These are phyloP conservation scores for Alliaria petiolata DNA, from an alignment of 345 rosid genomes.

Conservation along the genomic window DNA sequence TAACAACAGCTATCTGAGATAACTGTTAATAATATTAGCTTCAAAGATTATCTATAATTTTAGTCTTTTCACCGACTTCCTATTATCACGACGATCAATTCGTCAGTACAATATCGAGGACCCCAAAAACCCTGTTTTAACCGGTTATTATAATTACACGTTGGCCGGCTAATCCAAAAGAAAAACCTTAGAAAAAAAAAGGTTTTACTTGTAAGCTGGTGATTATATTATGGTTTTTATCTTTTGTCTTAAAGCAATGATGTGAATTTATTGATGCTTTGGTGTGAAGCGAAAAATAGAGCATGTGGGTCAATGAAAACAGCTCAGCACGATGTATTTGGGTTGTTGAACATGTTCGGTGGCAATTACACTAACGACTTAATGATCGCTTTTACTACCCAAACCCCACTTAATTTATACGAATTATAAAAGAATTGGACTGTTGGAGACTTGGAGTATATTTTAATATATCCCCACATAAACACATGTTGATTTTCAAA, in stretches of 20 bases:
- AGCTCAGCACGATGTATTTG: conserved; percentile 22
- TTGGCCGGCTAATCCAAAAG: too few relatives aligned
- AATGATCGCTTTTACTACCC: conserved; percentile 1
- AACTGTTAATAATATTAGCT: too few relatives aligned
- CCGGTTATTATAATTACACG: too few relatives aligned
- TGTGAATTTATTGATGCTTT: conserved; percentile 16
- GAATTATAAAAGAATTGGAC: neutral
- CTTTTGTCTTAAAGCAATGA: conserved; percentile 11
- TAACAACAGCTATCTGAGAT: too few relatives aligned
- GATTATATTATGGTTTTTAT: neutral
- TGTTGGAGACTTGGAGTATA: neutral
- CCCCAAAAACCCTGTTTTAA: too few relatives aligned
- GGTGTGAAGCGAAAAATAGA: conserved; percentile 13
- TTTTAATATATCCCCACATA: neutral
- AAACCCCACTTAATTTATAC: conserved; percentile 15
- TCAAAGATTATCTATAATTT: too few relatives aligned
- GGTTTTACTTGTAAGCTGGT: neutral
- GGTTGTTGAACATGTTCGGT: conserved; percentile 25
- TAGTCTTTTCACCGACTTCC: too few relatives aligned
- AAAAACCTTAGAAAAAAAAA: too few relatives aligned
- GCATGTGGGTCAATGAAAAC: conserved; percentile 22
- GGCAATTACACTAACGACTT: conserved; percentile 13
- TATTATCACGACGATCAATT: too few relatives aligned
- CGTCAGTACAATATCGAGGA: too few relatives aligned
- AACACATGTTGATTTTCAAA: neutral